Base-by-base conservation (phyloP, 129 eudicot species). In the Deinandra increscens region DNA sequence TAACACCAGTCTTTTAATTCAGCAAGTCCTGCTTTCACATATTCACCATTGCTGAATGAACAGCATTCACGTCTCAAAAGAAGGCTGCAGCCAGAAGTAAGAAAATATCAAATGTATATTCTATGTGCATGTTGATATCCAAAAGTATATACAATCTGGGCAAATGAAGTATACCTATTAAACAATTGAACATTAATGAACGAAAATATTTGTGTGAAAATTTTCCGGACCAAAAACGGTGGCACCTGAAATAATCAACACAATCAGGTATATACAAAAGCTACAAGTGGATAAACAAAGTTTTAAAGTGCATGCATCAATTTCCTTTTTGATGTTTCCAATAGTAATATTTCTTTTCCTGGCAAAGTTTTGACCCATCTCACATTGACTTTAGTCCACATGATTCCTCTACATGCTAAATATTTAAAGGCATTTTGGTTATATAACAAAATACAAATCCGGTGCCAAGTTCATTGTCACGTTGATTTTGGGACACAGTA, bases 31-130 rank as follows among this genome's bases (percentile, higher is more conserved):
- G 97, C 95, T 82, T 93, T 93, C 66, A 93, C 99, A 79, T 93
- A 93, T 83, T 93, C 99, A 75, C 99, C 97, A 59, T 93, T 93
- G 74, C 99, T 93, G 60, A 93, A 93, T 45, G 99, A 93, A 74
- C 99, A 93, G 75, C 99, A 93, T 81, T 93, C 97, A 55, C 99
- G 84, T 78, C 97, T 83, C 79, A 93, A 70, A 17, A 93, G 93
- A 85, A 93, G 99, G 71, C 99, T 93, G 88, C 80, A 81, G 33
- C 68, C 65, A 81, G 60, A 86, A 69, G 11, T 36, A 53, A 5
- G 0, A 33, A 33, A 75, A 29, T 31, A 50, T 42, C 36, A 59
- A 18, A 68, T 17, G 9, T 56, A 38, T 55, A 50, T 23, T 14
- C 56, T 14, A 49, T 22, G 41, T 38, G 75, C 46, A 51, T 42